These are phyloP conservation scores for Crithidia brevicula DNA, from an alignment of 208 protist genomes.

Conservation along the genomic window DNA sequence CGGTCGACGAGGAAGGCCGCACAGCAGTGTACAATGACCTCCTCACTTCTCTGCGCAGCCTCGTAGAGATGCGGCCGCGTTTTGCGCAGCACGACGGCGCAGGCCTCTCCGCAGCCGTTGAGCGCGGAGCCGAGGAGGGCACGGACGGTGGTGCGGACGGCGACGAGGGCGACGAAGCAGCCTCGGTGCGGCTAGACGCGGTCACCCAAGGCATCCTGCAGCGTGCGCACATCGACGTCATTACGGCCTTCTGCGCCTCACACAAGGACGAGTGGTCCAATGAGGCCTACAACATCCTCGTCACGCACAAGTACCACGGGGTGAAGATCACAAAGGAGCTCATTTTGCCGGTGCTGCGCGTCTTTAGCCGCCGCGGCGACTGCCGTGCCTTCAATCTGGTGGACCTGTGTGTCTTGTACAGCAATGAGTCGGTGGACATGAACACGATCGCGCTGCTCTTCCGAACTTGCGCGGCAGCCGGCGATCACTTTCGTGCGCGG, in stretches of 20 bases:
- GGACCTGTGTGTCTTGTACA: conserved; percentile 86
- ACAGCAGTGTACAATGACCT: conserved; percentile 77
- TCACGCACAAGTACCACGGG: conserved; percentile 90
- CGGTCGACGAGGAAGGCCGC: conserved; percentile 50
- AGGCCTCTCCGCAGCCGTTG: too few species aligned
- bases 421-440: conserved; percentile 74
- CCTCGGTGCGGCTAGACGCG: conserved; percentile 24
- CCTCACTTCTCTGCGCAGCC: conserved; percentile 68
- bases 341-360: conserved; percentile 60
- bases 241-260: conserved; percentile 58
- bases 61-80: conserved; percentile 80
- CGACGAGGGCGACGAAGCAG: neutral
- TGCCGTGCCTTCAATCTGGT: conserved; percentile 89
- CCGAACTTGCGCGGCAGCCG: conserved; percentile 70
- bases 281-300: conserved; percentile 83
- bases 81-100: conserved; percentile 1
- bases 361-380: conserved; percentile 72
- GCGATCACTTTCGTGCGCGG: conserved; percentile 79
- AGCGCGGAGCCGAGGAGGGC: too few species aligned
- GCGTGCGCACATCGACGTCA: conserved; percentile 52
- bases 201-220: conserved; percentile 50
- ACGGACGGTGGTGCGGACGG: neutral
- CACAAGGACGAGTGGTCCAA: conserved; percentile 64
- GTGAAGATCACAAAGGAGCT: conserved; percentile 73
- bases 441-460: conserved; percentile 77